A percentile compares a stretch with the other conserved stretches of the same genome.
phyloP scores from a whole-genome alignment of 2,329 filamentous ascomycete species.

The Colletotrichum caudatum region DNA sequence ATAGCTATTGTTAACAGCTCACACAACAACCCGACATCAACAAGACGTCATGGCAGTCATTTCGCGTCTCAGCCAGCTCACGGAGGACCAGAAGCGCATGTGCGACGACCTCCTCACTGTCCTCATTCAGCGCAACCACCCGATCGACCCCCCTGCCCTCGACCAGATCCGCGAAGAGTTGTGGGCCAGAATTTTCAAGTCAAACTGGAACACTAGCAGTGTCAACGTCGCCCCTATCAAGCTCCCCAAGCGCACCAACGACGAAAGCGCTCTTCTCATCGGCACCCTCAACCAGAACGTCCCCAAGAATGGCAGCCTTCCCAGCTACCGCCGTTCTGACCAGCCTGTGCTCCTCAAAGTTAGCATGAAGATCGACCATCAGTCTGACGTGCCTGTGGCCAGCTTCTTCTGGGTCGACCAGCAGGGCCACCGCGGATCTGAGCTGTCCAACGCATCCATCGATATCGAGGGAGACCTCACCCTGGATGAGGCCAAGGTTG shows the following conservation, averaged over 20 bases:
- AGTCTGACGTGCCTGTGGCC: neutral
- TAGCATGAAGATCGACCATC: slow-evolving; percentile 15
- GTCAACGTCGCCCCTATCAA: neutral
- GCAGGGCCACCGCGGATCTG: slow-evolving; percentile 15
- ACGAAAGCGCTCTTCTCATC: slow-evolving; percentile 25
- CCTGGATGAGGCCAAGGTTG: neutral
- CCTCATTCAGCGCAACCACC: slow-evolving; percentile 12
- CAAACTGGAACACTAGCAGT: slow-evolving; percentile 19
- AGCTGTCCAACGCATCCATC: slow-evolving; percentile 12
- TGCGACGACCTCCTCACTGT: slow-evolving; percentile 27
- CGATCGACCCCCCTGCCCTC: slow-evolving; percentile 4
- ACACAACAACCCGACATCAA: neutral
- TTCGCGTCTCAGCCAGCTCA: slow-evolving; percentile 11
- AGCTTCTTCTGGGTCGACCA: slow-evolving; percentile 35
- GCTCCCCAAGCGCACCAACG: slow-evolving; percentile 20
- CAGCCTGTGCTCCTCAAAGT: slow-evolving; percentile 22
- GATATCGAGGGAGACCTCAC: slow-evolving; percentile 18
- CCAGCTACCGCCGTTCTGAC: slow-evolving; percentile 24
- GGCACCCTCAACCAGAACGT: slow-evolving; percentile 33
- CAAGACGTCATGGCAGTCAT: slow-evolving; percentile 15
- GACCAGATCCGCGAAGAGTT: slow-evolving; percentile 2
- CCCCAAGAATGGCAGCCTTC: slow-evolving; percentile 7
- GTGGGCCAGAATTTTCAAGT: slow-evolving; percentile 20
- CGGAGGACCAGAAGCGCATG: neutral
- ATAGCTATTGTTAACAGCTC: neutral